These are phyloP conservation scores for Neonectria hederae DNA, from an alignment of 2,329 filamentous ascomycete genomes.

Conservation along the genomic window DNA sequence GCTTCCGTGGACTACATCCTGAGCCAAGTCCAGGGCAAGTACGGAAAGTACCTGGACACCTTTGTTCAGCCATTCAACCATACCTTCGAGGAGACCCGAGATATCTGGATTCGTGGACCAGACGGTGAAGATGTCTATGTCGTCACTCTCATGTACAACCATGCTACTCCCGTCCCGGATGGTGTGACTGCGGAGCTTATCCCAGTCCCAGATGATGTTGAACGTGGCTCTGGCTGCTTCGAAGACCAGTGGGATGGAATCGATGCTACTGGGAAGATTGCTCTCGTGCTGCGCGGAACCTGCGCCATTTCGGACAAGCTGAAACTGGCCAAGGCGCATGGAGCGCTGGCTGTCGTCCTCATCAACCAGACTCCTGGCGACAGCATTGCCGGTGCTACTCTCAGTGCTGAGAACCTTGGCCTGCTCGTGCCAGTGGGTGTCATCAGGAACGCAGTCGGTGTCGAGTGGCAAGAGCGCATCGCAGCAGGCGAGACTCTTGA, in stretches of 20 bases:
- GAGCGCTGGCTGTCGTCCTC: conserved; percentile 60
- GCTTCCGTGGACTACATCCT: conserved; percentile 67
- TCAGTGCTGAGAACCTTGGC: conserved; percentile 55
- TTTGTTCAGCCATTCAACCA: conserved; percentile 58
- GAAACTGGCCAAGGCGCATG: conserved; percentile 53
- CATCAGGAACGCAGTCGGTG: conserved; percentile 48
- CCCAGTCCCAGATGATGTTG: conserved; percentile 50
- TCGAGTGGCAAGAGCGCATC: conserved; percentile 48
- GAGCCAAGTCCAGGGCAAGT: conserved; percentile 52
- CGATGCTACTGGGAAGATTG: conserved; percentile 55
- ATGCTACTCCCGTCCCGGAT: conserved; percentile 51
- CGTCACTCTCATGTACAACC: conserved; percentile 57
- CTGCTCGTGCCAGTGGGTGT: conserved; percentile 50
- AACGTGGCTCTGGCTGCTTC: conserved; percentile 53
- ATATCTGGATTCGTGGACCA: conserved; percentile 56
- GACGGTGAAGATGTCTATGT: conserved; percentile 56
- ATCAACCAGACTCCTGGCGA: conserved; percentile 68
- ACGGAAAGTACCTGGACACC: conserved; percentile 55
- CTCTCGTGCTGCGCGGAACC: conserved; percentile 55
- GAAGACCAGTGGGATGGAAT: conserved; percentile 56
- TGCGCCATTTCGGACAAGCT: conserved; percentile 57
- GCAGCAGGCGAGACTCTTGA: conserved; percentile 46
- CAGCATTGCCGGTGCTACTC: conserved; percentile 58
- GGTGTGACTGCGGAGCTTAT: conserved; percentile 51
- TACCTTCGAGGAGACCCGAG: conserved; percentile 53